These are phyloP conservation scores for Xylariomycetidae sp. DNA, from an alignment of 2,329 filamentous ascomycete species.

Conservation along the genomic window DNA sequence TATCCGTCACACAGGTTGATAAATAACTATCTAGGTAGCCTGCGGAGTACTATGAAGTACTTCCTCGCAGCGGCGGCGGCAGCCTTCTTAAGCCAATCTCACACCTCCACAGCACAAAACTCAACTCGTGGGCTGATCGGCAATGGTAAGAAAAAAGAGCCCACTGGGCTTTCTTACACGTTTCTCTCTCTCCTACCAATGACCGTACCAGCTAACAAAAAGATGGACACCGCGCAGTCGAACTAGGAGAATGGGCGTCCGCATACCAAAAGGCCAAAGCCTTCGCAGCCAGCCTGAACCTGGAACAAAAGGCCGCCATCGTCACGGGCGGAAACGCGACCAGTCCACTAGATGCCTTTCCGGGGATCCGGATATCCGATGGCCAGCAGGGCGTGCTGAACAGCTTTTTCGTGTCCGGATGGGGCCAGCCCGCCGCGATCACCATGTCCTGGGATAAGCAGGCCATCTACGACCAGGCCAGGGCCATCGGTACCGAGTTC, in stretches of 20 bases:
- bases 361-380: constrained; percentile 12
- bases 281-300: constrained; percentile 28
- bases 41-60: too few relatives aligned
- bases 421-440: constrained; percentile 18
- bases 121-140: too few relatives aligned
- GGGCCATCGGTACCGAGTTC: constrained; percentile 14
- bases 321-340: constrained; percentile 32
- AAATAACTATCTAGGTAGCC: too few relatives aligned
- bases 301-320: constrained; percentile 30
- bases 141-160: too few relatives aligned
- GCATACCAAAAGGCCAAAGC: constrained; percentile 21
- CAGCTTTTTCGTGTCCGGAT: constrained; percentile 22
- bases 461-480: constrained; percentile 9
- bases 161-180: too few relatives aligned
- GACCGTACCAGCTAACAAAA: too few relatives aligned
- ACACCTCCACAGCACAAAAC: too few relatives aligned
- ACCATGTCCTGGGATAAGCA: constrained; percentile 21
- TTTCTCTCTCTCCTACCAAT: too few relatives aligned
- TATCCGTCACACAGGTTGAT: too few relatives aligned
- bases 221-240: constrained; percentile 9
- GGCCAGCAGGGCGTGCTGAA: constrained; percentile 14
- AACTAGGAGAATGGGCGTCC: constrained; percentile 16
- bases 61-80: too few relatives aligned
- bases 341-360: constrained; percentile 11
- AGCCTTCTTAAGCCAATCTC: too few relatives aligned